Percentiles rank a stretch among this genome's conserved stretches.
Evolutionary conservation across 164 flowering plant genomes (phyloP).

Genomic region (Magnolia changhungtana): DNA sequence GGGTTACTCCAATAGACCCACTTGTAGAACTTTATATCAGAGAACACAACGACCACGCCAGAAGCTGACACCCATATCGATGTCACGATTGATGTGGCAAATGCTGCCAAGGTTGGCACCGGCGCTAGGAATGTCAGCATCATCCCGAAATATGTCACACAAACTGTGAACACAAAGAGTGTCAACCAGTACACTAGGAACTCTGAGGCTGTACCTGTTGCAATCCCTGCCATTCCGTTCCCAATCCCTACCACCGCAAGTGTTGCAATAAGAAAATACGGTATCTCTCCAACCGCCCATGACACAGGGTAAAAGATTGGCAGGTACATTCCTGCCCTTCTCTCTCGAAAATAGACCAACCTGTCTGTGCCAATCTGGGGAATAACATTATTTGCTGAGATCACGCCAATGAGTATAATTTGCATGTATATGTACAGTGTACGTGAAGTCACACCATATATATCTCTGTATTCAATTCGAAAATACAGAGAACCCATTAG

Average conservation of each 20-base stretch:
- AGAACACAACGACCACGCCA: slow-evolving; percentile 29
- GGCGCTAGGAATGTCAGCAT: slow-evolving; percentile 34
- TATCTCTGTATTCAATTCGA: slow-evolving; percentile 25
- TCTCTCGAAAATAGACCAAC: slow-evolving; percentile 31
- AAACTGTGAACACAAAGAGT: slow-evolving; percentile 29
- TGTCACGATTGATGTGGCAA: slow-evolving; percentile 28
- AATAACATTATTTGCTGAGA: slow-evolving; percentile 33
- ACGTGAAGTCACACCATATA: slow-evolving; percentile 22
- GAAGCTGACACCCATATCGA: slow-evolving; percentile 37
- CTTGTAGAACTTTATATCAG: slow-evolving; percentile 26
- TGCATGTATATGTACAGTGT: slow-evolving; percentile 32
- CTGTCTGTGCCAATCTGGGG: slow-evolving; percentile 32
- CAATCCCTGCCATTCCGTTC: slow-evolving; percentile 34
- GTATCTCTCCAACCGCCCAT: slow-evolving; percentile 31
- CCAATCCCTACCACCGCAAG: slow-evolving; percentile 27
- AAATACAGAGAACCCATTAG: slow-evolving; percentile 33
- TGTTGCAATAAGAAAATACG: slow-evolving; percentile 30
- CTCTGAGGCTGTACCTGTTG: slow-evolving; percentile 19
- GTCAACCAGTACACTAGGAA: slow-evolving; percentile 28
- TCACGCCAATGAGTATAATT: slow-evolving; percentile 28
- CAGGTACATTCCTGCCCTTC: slow-evolving; percentile 25
- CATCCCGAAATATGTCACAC: slow-evolving; percentile 31
- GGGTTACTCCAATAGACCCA: slow-evolving; percentile 34
- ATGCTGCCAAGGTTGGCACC: slow-evolving; percentile 30
- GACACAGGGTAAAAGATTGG: slow-evolving; percentile 30